Base-by-base conservation (phyloP, 2,329 filamentous ascomycete genomes). In the Aspergillus sp. region DNA sequence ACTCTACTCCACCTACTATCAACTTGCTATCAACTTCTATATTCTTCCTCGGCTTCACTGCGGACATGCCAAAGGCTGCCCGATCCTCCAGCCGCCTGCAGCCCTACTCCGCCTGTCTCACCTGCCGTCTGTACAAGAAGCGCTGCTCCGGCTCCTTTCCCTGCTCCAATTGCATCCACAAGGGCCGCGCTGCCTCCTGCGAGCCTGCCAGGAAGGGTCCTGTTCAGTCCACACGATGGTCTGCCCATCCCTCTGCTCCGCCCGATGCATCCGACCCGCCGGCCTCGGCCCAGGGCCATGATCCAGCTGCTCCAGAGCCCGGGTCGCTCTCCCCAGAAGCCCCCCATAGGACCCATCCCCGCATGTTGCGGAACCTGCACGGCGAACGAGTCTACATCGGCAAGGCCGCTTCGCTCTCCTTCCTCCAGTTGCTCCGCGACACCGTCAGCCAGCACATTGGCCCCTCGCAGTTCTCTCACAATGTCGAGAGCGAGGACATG, bases 391-490 rank as follows among this genome's bases (percentile, higher is more conserved):
- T 56, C 1, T 56, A 51, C 24, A 45, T 56, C 5, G 53, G 53
- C 16, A 53, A 51, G 22, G 52, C 52, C 5, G 53, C 53, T 2
- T 55, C 53, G 57, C 52, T 77, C 10, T 75, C 72, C 0, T 76
- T 76, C 36, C 51, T 76, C 1, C 69, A 75, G 35, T 61, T 74
- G 22, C 56, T 74, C 10, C 62, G 69, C 10, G 58, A 67, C 67
- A 40, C 48, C 1, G 50, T 57, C 15, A 63, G 64, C 7, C 64
- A 67, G 19, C 63, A 72, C 37, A 70, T 73, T 34, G 71, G 71
- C 0, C 69, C 69, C 1, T 72, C 69, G 0, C 60, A 64, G 11
- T 75, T 74, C 44, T 71, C 71, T 0, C 63, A 73, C 34, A 67
- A 64, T 42, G 57, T 64, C 13, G 62, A 62, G 25, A 64, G 61